Evolutionary conservation across 2,329 filamentous ascomycete species (phyloP).

Genomic region (Pseudocercospora cruenta): DNA sequence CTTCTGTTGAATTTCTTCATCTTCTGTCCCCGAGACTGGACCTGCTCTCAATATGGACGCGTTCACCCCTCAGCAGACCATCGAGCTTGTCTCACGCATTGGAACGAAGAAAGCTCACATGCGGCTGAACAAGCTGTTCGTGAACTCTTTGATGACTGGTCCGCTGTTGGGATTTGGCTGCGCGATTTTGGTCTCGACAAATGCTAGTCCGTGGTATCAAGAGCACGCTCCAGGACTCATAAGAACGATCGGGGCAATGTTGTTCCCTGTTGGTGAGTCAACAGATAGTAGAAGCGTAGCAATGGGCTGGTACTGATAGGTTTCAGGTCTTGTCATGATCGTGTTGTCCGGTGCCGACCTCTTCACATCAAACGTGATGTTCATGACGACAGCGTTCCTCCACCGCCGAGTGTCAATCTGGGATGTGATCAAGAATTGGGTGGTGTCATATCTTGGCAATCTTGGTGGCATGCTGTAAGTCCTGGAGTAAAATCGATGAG

Average conservation of each 20-base stretch:
- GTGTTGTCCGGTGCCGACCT: constrained; percentile 40
- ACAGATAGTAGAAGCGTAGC: no score
- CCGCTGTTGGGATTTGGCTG: constrained; percentile 57
- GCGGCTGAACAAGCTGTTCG: constrained; percentile 57
- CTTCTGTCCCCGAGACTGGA: not conserved
- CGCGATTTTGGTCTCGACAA: constrained; percentile 45
- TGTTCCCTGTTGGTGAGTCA: constrained; percentile 36
- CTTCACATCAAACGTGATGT: constrained; percentile 37
- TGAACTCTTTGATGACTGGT: constrained; percentile 56
- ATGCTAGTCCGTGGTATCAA: constrained; percentile 37
- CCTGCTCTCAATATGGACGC: constrained; percentile 15
- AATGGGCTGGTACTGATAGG: not conserved
- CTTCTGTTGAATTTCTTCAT: not conserved
- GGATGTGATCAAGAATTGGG: constrained; percentile 27
- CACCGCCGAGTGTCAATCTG: constrained; percentile 25
- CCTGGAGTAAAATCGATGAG: not conserved
- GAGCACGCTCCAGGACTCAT: constrained; percentile 39
- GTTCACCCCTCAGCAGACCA: constrained; percentile 45
- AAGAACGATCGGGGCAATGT: constrained; percentile 34
- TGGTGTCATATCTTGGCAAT: constrained; percentile 31
- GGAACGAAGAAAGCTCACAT: constrained; percentile 58
- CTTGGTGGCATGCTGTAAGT: constrained; percentile 41
- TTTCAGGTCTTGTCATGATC: constrained; percentile 34
- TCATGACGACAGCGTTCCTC: constrained; percentile 30
- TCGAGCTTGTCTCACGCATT: constrained; percentile 55